These are phyloP conservation scores for Xerocomus potaroensis DNA, from an alignment of 768 basidiomycete genomes.

Conservation along the genomic window DNA sequence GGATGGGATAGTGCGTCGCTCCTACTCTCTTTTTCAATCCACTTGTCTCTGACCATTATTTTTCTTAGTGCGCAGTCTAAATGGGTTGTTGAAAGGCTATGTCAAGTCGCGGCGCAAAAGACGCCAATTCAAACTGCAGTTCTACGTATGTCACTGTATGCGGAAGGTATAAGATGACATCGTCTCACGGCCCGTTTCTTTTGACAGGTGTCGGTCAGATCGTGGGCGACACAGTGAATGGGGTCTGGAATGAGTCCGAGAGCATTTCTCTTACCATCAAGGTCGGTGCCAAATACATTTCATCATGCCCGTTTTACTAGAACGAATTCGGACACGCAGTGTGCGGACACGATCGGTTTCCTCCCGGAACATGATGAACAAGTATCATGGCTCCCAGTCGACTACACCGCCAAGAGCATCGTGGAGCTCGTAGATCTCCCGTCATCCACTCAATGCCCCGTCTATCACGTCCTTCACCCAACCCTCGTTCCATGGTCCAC, in stretches of 20 bases:
- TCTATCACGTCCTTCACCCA: constrained; percentile 22
- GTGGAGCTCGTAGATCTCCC: constrained; percentile 36
- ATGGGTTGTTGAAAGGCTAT: constrained; percentile 53
- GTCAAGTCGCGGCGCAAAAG: constrained; percentile 36
- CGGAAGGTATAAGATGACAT: background rate
- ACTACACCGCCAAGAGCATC: constrained; percentile 46
- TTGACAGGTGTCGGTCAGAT: constrained; percentile 50
- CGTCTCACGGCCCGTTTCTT: background rate
- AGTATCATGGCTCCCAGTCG: constrained; percentile 49
- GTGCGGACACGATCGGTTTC: constrained; percentile 38
- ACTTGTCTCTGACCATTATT: background rate
- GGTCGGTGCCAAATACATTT: constrained; percentile 12
- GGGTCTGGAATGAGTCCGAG: constrained; percentile 54
- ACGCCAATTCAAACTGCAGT: constrained; percentile 21
- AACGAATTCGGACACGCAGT: constrained; percentile 15
- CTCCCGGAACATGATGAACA: constrained; percentile 32
- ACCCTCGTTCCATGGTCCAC: constrained; percentile 32
- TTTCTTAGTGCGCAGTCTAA: constrained; percentile 34
- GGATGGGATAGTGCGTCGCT: constrained; percentile 28
- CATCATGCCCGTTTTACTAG: background rate
- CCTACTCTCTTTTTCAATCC: no score
- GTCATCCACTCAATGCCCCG: constrained; percentile 9
- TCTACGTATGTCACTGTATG: constrained; percentile 15
- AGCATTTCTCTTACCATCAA: constrained; percentile 29
- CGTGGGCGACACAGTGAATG: constrained; percentile 46